Evolutionary conservation across 495 filamentous ascomycete species (phyloP).

Genomic region (Cryomyces minteri): DNA sequence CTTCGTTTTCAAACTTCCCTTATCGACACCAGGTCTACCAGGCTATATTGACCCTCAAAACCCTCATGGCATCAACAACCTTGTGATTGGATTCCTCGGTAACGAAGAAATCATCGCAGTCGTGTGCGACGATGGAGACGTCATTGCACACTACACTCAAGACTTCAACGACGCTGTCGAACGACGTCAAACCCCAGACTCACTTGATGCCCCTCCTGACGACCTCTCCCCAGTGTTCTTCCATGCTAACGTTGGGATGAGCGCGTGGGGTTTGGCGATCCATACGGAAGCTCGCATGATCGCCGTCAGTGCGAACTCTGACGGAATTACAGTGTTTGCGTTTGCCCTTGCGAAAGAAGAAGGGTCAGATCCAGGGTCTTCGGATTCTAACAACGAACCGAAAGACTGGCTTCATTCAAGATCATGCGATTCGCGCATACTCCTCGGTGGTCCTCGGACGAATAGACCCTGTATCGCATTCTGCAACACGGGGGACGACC

Average conservation of each 20-base stretch:
- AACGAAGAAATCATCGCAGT: slow-evolving; percentile 60
- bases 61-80: slow-evolving; percentile 60
- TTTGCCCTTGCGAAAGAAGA: slow-evolving; percentile 38
- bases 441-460: not conserved
- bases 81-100: slow-evolving; percentile 66
- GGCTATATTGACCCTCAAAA: slow-evolving; percentile 36
- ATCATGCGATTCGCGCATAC: slow-evolving; percentile 1
- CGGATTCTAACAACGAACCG: not conserved
- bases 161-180: slow-evolving; percentile 30
- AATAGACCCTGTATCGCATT: slow-evolving; percentile 77
- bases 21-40: slow-evolving; percentile 23
- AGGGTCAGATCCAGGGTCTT: not conserved
- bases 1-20: slow-evolving; percentile 45
- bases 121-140: slow-evolving; percentile 77
- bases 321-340: slow-evolving; percentile 49
- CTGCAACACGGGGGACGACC: slow-evolving; percentile 40
- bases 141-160: slow-evolving; percentile 58
- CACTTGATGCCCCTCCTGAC: not conserved
- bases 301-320: slow-evolving; percentile 59
- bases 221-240: slow-evolving; percentile 38
- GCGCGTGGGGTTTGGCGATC: slow-evolving; percentile 81
- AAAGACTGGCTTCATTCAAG: slow-evolving; percentile 3
- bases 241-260: slow-evolving; percentile 50
- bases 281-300: slow-evolving; percentile 63
- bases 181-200: slow-evolving; percentile 11